Conservation (phyloP, 768 basidiomycete species). For the Mycena latifolia region DNA sequence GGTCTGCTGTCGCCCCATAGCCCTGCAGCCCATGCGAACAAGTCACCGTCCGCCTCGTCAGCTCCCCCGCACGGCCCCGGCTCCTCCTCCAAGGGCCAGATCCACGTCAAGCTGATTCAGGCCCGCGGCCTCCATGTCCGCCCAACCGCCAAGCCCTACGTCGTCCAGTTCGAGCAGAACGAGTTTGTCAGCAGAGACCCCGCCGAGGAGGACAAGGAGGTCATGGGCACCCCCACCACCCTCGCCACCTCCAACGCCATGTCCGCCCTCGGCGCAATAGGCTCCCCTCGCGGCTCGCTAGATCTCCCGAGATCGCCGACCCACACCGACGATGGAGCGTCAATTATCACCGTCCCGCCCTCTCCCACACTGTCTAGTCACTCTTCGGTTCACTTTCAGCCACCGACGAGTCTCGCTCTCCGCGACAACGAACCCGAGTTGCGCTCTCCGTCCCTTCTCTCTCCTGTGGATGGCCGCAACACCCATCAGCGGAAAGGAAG, state of each 20-base stretch:
- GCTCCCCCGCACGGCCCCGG: constrained; percentile 48
- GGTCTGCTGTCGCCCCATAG: constrained; percentile 43
- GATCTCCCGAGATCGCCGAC: constrained; percentile 44
- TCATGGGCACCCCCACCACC: constrained; percentile 82
- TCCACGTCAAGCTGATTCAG: constrained; percentile 96
- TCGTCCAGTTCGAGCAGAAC: constrained; percentile 98
- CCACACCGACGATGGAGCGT: constrained; percentile 55
- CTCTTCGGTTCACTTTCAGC: constrained; percentile 68
- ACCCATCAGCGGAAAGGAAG: constrained; percentile 69
- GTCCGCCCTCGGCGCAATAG: constrained; percentile 75
- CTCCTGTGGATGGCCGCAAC: constrained; percentile 43
- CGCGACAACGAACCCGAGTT: constrained; percentile 78
- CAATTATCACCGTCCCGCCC: constrained; percentile 61
- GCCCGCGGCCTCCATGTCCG: constrained; percentile 86
- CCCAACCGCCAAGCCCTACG: constrained; percentile 83
- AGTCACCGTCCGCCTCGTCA: constrained; percentile 53
- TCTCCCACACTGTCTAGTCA: constrained; percentile 82
- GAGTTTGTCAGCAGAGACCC: constrained; percentile 96
- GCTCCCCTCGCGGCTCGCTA: constrained; percentile 41
- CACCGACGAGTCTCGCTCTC: constrained; percentile 65
- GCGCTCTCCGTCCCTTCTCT: constrained; percentile 66
- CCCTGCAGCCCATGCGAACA: constrained; percentile 42
- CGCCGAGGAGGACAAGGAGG: constrained; percentile 88
- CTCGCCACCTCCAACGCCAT: constrained; percentile 74
- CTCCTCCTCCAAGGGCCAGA: constrained; percentile 71